Conservation (phyloP, 1,284 basidiomycete genomes). For the Tilletiaria anomala region DNA sequence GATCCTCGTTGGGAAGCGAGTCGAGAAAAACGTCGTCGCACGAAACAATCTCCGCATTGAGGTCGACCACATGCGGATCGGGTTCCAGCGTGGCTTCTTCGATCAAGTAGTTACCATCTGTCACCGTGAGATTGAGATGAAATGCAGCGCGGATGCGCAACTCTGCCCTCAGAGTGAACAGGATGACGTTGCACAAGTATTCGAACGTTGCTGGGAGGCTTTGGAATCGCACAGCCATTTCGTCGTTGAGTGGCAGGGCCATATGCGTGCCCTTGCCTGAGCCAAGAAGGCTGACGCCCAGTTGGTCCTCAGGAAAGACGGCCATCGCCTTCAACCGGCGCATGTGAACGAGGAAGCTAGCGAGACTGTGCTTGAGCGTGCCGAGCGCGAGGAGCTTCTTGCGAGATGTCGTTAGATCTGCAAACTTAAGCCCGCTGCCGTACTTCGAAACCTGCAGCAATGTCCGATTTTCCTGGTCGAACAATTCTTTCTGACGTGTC, state of each 20-base stretch:
- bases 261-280: conserved; percentile 3
- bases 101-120: conserved; percentile 27
- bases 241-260: conserved; percentile 15
- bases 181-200: conserved; percentile 68
- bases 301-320: conserved; percentile 39
- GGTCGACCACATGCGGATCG: conserved; percentile 72
- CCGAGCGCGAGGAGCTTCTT: conserved; percentile 65
- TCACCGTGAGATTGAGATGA: conserved; percentile 62
- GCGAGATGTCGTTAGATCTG: conserved; percentile 57
- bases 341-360: conserved; percentile 16
- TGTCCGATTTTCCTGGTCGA: conserved; percentile 14
- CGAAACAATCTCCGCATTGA: conserved; percentile 65
- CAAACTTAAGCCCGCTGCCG: conserved; percentile 8
- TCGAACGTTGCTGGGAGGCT: conserved; percentile 76
- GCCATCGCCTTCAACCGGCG: conserved; percentile 15
- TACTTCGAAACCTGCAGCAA: conserved; percentile 9
- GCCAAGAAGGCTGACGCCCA: not conserved
- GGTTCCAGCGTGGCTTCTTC: conserved; percentile 63
- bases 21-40: conserved; percentile 51
- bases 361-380: conserved; percentile 61
- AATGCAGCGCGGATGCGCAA: conserved; percentile 70
- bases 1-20: conserved; percentile 10
- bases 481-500: conserved; percentile 9
- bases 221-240: conserved; percentile 42
- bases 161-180: conserved; percentile 79